phyloP scores from a whole-genome alignment of 1,139 yeast species.

The Protomyces lactucae-debilis region DNA sequence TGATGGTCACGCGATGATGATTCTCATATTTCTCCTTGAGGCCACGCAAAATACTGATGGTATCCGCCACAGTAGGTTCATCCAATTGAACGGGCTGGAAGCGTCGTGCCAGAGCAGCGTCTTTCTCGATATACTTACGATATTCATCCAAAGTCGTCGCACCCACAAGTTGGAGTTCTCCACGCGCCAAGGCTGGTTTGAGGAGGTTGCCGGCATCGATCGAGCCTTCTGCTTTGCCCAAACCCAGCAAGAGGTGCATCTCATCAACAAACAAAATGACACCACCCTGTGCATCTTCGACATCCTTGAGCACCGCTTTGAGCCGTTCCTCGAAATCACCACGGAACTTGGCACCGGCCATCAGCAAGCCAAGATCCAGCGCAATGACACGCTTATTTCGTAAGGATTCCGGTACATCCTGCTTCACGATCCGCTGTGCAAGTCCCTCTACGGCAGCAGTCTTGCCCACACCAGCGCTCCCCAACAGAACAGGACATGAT shows the following conservation, averaged over 20 bases:
- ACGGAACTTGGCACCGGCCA: constrained; percentile 89
- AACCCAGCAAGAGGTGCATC: constrained; percentile 80
- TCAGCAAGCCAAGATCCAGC: constrained; percentile 79
- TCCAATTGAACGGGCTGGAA: constrained; percentile 82
- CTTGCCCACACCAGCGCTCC: constrained; percentile 97
- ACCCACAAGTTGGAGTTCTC: constrained; percentile 88
- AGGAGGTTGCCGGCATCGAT: constrained; percentile 91
- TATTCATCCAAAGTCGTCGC: constrained; percentile 92
- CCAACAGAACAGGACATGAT: constrained; percentile 89
- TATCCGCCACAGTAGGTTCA: constrained; percentile 91
- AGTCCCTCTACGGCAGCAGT: constrained; percentile 95
- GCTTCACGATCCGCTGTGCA: constrained; percentile 82
- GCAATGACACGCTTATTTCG: constrained; percentile 77
- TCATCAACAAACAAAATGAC: constrained; percentile 88
- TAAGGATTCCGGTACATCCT: constrained; percentile 89
- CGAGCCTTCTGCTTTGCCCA: constrained; percentile 93
- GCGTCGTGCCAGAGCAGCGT: constrained; percentile 85
- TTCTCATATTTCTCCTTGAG: constrained; percentile 91
- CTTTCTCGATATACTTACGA: constrained; percentile 81
- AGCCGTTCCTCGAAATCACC: constrained; percentile 94
- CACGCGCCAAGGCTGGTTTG: constrained; percentile 92
- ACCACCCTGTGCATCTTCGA: constrained; percentile 73
- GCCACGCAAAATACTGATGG: constrained; percentile 87
- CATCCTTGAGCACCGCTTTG: constrained; percentile 76
- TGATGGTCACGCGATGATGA: constrained; percentile 95